These are phyloP conservation scores for Trametes cingulata DNA, from an alignment of 768 basidiomycete species.

Conservation along the genomic window DNA sequence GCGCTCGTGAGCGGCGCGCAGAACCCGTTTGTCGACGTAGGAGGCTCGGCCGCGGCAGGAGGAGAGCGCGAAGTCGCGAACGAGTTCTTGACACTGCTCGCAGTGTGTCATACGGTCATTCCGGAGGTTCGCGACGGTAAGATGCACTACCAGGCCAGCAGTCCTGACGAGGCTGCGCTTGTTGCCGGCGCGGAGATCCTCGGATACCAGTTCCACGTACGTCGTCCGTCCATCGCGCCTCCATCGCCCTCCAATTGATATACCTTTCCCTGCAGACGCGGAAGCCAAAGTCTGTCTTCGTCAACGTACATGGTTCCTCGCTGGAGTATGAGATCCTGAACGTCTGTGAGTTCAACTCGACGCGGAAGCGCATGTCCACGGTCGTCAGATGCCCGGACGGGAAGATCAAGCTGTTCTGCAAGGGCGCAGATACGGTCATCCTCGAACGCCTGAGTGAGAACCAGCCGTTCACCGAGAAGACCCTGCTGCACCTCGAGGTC, in stretches of 20 bases:
- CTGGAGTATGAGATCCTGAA: conserved; percentile 91
- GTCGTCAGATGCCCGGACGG: conserved; percentile 86
- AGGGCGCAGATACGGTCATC: conserved; percentile 98
- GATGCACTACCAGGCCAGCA: conserved; percentile 92
- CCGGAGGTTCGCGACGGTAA: conserved; percentile 90
- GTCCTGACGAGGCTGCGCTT: conserved; percentile 96
- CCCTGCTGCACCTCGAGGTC: conserved; percentile 89
- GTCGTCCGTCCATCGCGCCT: conserved; percentile 33
- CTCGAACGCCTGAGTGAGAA: conserved; percentile 86
- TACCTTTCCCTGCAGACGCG: conserved; percentile 65
- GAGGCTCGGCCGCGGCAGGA: conserved; percentile 27
- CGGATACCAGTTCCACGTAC: conserved; percentile 91
- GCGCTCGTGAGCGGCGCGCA: conserved; percentile 47
- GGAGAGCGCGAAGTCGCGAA: conserved; percentile 40
- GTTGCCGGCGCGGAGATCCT: conserved; percentile 91
- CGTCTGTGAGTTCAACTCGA: conserved; percentile 98
- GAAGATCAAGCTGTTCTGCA: conserved; percentile 91
- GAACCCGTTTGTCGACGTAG: conserved; percentile 57
- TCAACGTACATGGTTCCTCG: conserved; percentile 69
- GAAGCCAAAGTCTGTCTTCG: conserved; percentile 94
- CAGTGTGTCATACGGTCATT: conserved; percentile 98
- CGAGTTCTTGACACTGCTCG: conserved; percentile 50
- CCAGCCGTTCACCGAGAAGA: conserved; percentile 84
- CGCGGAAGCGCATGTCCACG: conserved; percentile 97
- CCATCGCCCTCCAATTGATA: not conserved